Percentiles rank a stretch among this genome's conserved stretches.
These are phyloP conservation scores for Heterobasidion annosum DNA, from an alignment of 1,284 basidiomycete genomes.

Conservation along the genomic window DNA sequence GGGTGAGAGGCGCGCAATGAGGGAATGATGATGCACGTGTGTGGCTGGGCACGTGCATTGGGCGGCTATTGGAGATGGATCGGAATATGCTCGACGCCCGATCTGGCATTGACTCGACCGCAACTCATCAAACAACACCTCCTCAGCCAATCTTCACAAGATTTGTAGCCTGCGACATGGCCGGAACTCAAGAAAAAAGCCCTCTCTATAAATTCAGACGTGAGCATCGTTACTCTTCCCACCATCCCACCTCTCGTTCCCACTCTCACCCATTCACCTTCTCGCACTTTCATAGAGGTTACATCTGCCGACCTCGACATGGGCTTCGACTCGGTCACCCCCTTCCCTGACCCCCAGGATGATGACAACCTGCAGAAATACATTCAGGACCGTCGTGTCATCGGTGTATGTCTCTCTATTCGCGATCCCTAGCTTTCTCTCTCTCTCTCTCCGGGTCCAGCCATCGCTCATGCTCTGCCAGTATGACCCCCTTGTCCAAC, in stretches of 20 bases:
- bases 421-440: slow-evolving; percentile 2
- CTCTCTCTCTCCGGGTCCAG: slow-evolving; percentile 1
- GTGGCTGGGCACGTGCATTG: neutral
- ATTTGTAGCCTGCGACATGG: neutral
- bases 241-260: neutral
- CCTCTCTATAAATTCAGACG: slow-evolving; percentile 6
- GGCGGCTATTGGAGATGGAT: neutral
- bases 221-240: slow-evolving; percentile 11
- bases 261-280: slow-evolving; percentile 7
- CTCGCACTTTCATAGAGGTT: slow-evolving; percentile 9
- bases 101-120: neutral
- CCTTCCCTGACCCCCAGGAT: slow-evolving; percentile 55
- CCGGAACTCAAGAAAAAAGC: neutral
- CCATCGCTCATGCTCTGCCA: slow-evolving; percentile 18
- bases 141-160: neutral
- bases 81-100: no score
- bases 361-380: slow-evolving; percentile 52
- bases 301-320: slow-evolving; percentile 31
- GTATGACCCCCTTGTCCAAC: slow-evolving; percentile 93
- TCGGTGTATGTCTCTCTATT: slow-evolving; percentile 45
- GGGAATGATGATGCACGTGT: neutral
- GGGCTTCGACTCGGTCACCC: slow-evolving; percentile 30
- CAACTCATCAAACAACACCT: neutral
- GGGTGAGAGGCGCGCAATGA: neutral
- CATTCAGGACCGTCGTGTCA: slow-evolving; percentile 70